Base-by-base conservation (phyloP, 176 grass and related monocot genomes). In the Aegilops bicornis region DNA sequence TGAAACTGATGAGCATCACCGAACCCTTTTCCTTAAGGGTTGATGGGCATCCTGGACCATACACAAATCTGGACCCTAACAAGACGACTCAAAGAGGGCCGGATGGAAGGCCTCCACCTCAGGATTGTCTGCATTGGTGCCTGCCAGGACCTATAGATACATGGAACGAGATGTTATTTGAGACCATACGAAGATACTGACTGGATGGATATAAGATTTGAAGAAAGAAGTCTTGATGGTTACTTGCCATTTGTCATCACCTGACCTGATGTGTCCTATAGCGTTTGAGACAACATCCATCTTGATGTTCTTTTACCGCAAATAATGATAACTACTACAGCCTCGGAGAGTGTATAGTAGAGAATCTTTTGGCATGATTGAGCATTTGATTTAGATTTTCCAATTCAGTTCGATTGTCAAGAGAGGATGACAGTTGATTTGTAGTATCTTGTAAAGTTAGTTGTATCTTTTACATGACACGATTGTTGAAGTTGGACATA, bases 11-110 rank as follows among this genome's bases (percentile, higher is more conserved):
- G 92, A 85, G 94, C 60, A 91, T 97, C 19, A 95, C 95, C 5
- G 81, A 88, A 43, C 90, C 82, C 7, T 95, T 97, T 56, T 82
- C 81, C 22, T 88, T 88, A 59, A 92, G 95, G 42, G 64, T 81
- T 69, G 95, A 95, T 82, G 95, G 95, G 4, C 95, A 97, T 88
- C 95, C 95, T 39, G 92, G 95, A 43, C 95, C 95, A 15, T 97
- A 97, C 59, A 94, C 90, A 68, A 97, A 63, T 78, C 64, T 78
- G 35, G 90, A 97, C 30, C 92, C 95, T 47, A 97, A 95, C 71
- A 97, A 97, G 95, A 88, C 87, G 73, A 97, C 92, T 24, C 88
- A 91, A 54, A 87, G 92, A 84, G 95, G 92, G 10, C 92, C 90
- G 8, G 90, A 97, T 64, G 95, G 92, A 81, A 86, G 91, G 60